Conservation (phyloP, 2,329 filamentous ascomycete species). For the Aspergillus quadrilineatus region DNA sequence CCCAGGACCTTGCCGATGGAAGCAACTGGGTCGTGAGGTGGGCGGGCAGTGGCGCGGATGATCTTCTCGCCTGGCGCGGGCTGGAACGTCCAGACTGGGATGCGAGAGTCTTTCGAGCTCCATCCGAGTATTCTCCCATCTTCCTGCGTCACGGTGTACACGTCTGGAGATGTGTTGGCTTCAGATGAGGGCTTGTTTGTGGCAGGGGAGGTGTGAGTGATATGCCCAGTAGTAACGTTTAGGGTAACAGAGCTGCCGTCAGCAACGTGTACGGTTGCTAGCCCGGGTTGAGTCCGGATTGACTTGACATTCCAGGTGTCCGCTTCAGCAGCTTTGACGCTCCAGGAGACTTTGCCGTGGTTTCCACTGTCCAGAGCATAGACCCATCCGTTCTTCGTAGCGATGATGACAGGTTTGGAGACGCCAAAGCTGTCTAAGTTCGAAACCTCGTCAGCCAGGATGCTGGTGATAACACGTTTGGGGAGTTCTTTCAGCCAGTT, state of each 20-base stretch:
- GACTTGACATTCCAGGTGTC: conserved; percentile 66
- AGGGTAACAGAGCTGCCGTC: conserved; percentile 62
- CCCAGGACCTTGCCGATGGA: conserved; percentile 94
- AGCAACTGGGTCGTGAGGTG: conserved; percentile 79
- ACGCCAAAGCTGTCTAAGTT: conserved; percentile 71
- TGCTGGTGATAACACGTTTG: conserved; percentile 63
- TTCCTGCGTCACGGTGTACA: conserved; percentile 43
- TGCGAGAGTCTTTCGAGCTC: conserved; percentile 36
- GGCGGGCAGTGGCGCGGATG: conserved; percentile 64
- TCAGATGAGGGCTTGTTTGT: conserved; percentile 33
- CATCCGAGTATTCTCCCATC: conserved; percentile 47
- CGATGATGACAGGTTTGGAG: conserved; percentile 78
- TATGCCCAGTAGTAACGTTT: conserved; percentile 44
- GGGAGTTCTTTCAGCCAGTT: conserved; percentile 70
- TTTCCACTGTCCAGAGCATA: conserved; percentile 77
- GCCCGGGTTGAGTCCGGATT: conserved; percentile 62
- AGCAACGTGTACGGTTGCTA: conserved; percentile 59
- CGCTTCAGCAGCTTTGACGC: conserved; percentile 61
- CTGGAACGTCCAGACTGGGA: conserved; percentile 70
- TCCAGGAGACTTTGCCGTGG: conserved; percentile 75
- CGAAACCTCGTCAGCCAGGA: conserved; percentile 57
- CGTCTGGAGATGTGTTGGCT: conserved; percentile 32
- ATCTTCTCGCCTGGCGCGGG: conserved; percentile 67
- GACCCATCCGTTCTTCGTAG: conserved; percentile 74
- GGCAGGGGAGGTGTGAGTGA: conserved; percentile 34